Evolutionary conservation across 2,329 filamentous ascomycete species (phyloP).

Genomic region (Epichloe gansuensis): DNA sequence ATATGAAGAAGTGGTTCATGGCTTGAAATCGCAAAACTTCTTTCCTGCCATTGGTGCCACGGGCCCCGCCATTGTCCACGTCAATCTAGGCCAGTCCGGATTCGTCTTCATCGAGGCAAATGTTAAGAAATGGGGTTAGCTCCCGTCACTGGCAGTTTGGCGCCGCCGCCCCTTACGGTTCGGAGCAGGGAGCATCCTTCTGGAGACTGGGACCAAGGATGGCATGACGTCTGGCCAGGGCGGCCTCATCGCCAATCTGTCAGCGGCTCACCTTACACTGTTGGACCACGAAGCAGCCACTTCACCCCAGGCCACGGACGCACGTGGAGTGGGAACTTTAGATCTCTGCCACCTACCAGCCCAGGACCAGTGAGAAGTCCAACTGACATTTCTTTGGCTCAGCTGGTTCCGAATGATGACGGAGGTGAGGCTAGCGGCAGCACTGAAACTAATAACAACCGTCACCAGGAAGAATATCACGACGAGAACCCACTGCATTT

Average conservation of each 20-base stretch:
- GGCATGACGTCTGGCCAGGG: conserved; percentile 33
- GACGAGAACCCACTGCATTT: conserved; percentile 27
- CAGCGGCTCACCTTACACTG: conserved; percentile 23
- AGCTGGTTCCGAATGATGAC: conserved; percentile 60
- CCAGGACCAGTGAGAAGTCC: conserved; percentile 83
- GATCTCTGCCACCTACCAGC: conserved; percentile 64
- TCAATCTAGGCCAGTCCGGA: conserved; percentile 95
- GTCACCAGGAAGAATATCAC: conserved; percentile 14
- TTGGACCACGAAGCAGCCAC: conserved; percentile 32
- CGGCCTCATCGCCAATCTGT: conserved; percentile 36
- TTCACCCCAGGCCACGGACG: conserved; percentile 55
- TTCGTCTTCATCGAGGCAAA: conserved; percentile 99
- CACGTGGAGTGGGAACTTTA: conserved; percentile 66
- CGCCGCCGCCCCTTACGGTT: conserved; percentile 91
- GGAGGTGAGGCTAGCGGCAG: conserved; percentile 47
- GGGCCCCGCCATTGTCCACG: conserved; percentile 82
- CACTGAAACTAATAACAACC: conserved; percentile 9
- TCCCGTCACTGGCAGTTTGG: conserved; percentile 87
- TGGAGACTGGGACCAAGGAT: conserved; percentile 69
- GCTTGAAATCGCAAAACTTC: conserved; percentile 89
- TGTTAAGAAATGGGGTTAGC: conserved; percentile 98
- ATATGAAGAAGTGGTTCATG: conserved; percentile 86
- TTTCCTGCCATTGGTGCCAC: conserved; percentile 96
- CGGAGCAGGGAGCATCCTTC: conserved; percentile 92
- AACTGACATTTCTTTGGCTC: conserved; percentile 89